Conservation (phyloP, 2,329 filamentous ascomycete genomes). For the Lasiodiplodia hormozganensis region DNA sequence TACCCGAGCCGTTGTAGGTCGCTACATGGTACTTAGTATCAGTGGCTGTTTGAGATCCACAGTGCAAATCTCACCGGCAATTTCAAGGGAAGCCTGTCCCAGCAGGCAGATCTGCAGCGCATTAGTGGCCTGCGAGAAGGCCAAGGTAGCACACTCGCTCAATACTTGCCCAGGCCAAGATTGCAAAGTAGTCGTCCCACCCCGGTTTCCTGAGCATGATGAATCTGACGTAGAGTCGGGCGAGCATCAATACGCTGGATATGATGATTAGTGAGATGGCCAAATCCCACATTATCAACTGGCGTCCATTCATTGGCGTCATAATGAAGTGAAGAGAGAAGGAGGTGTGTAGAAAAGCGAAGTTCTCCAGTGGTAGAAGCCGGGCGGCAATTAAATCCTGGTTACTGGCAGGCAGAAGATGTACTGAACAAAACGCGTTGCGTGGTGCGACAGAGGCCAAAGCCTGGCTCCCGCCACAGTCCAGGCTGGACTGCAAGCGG, state of each 20-base stretch:
- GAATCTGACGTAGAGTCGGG: constrained; percentile 40
- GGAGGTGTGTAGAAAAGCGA: not conserved
- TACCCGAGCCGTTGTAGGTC: constrained; percentile 35
- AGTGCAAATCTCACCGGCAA: constrained; percentile 1
- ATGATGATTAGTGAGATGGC: constrained; percentile 39
- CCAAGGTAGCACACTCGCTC: not conserved
- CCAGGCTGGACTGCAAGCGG: not conserved
- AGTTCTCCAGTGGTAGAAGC: not conserved
- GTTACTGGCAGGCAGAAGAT: too few relatives aligned
- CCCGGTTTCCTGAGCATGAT: constrained; percentile 42
- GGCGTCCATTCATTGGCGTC: constrained; percentile 16
- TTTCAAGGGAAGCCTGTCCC: constrained; percentile 16
- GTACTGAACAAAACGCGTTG: not conserved
- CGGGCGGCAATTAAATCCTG: not conserved
- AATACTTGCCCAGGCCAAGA: constrained; percentile 37
- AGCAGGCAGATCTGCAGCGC: constrained; percentile 10
- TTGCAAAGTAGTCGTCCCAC: constrained; percentile 41
- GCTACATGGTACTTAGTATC: constrained; percentile 1
- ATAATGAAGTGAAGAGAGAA: not conserved
- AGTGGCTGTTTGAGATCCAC: too few relatives aligned
- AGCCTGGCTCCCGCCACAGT: constrained; percentile 1
- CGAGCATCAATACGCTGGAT: constrained; percentile 38
- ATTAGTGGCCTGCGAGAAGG: not conserved
- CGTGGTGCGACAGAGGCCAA: not conserved
- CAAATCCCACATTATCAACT: constrained; percentile 30